Percentiles rank a stretch among this genome's conserved stretches.
Conservation (phyloP, 2,329 filamentous ascomycete genomes). For the Trichoderma sp. region DNA sequence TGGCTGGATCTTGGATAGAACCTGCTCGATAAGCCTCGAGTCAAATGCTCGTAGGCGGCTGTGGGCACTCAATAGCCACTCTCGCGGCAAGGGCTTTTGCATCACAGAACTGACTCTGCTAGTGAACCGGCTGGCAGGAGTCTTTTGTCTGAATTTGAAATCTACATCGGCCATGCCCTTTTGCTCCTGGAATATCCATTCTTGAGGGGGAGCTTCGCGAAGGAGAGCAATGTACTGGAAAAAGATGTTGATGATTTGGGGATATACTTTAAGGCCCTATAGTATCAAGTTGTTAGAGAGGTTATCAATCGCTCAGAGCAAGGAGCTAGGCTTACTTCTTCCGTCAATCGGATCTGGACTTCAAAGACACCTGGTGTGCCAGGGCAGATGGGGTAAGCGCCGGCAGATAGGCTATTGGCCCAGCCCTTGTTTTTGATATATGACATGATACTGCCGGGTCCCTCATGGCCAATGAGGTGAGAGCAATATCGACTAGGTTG, state of each 20-base stretch:
- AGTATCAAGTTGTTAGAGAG: constrained; percentile 16
- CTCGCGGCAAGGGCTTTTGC: constrained; percentile 84
- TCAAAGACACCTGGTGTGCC: constrained; percentile 76
- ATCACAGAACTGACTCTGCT: constrained; percentile 82
- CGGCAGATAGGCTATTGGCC: constrained; percentile 80
- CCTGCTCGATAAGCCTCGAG: constrained; percentile 69
- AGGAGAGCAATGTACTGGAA: constrained; percentile 93
- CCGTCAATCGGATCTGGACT: constrained; percentile 74
- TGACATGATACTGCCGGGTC: constrained; percentile 85
- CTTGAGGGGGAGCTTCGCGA: constrained; percentile 72
- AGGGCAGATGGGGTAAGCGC: constrained; percentile 71
- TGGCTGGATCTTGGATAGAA: constrained; percentile 70
- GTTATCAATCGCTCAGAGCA: neutral
- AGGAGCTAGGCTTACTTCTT: constrained; percentile 57
- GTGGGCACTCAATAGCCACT: constrained; percentile 82
- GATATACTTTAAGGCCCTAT: constrained; percentile 71
- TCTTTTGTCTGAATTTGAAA: constrained; percentile 94
- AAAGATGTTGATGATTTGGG: constrained; percentile 76
- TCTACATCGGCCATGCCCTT: constrained; percentile 88
- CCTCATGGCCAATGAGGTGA: constrained; percentile 88
- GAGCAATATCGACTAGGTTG: constrained; percentile 84
- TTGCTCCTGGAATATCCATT: constrained; percentile 94
- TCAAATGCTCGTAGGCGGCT: constrained; percentile 78
- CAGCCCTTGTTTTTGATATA: constrained; percentile 89
- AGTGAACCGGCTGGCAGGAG: constrained; percentile 82